Percentiles rank a stretch among this genome's conserved stretches.
phyloP scores from a whole-genome alignment of 1,139 yeast genomes.

The Candida sp. region DNA sequence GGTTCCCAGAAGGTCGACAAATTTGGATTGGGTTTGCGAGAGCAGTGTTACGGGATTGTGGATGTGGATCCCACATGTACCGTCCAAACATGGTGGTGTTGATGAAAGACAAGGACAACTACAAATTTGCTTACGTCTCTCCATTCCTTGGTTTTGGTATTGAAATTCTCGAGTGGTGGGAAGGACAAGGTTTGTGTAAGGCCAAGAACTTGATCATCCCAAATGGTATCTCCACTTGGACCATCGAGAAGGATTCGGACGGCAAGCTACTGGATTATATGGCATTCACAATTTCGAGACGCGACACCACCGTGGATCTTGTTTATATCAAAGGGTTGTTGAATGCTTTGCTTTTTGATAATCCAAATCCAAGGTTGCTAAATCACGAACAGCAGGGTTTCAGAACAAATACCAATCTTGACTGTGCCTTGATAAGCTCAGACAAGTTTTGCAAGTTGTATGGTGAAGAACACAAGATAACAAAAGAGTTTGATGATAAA shows the following conservation, averaged over 20 bases:
- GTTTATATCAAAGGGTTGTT: conserved; percentile 37
- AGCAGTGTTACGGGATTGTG: conserved; percentile 49
- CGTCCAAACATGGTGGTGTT: conserved; percentile 49
- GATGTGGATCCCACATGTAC: conserved; percentile 49
- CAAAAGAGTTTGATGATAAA: background rate
- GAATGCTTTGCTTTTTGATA: conserved; percentile 17
- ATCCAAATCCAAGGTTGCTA: background rate
- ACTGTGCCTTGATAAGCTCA: conserved; percentile 34
- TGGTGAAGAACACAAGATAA: conserved; percentile 16
- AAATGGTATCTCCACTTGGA: conserved; percentile 40
- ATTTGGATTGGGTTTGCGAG: conserved; percentile 57
- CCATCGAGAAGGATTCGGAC: conserved; percentile 19
- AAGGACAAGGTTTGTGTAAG: conserved; percentile 24
- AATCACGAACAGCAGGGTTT: conserved; percentile 3
- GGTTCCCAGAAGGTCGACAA: conserved; percentile 27
- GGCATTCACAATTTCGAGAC: conserved; percentile 35
- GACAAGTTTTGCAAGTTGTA: conserved; percentile 26
- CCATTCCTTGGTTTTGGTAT: conserved; percentile 37
- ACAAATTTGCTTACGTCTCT: conserved; percentile 32
- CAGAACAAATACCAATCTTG: conserved; percentile 27
- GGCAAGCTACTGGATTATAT: conserved; percentile 26
- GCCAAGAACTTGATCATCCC: conserved; percentile 33
- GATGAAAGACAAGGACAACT: conserved; percentile 30
- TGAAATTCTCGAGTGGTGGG: conserved; percentile 35
- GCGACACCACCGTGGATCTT: conserved; percentile 37